Base-by-base conservation (phyloP, 169 alveolate genomes). In the Eimeria necatrix region DNA sequence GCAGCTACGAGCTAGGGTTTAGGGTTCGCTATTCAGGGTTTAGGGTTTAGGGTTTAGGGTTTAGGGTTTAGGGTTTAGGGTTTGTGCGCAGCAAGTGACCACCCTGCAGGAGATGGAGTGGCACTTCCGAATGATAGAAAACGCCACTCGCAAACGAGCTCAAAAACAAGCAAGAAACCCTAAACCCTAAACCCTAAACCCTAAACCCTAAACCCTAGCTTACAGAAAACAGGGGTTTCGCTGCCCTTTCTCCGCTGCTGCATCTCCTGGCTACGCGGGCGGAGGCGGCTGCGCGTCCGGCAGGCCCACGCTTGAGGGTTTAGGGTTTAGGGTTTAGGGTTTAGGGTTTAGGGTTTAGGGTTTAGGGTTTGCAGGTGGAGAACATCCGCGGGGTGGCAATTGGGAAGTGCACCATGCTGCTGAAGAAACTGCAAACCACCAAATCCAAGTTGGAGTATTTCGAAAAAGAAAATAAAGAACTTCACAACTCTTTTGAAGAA, bases 71-170 rank as follows among this genome's bases (percentile, higher is more conserved):
- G 16, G 9, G 24, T 74, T 41, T 18, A 46, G 41, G 18, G 70
- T 48, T 12, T 48, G 64, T 14, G 32, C 51, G 48, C 32, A 14
- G 68, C 60, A 86, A 74, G 48, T 86, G 26, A 83, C 68, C 71
- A 74, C 93, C 46, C 32, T 86, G 32, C 68, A 73, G 8, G 93
- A 86, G 18, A 86, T 86, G 93, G 93, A 86, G 68, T 86, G 93
- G 93, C 68, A 86, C 49, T 86, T 86, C 22, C 93, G 93, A 6
- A 86, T 86, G 46, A 24, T 86, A 32, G 93, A 86, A 32, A 52
- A 60, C 14, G 70, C 68, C 73, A 16, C 64, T 49, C 68, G 70
- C 32, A 86, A 64, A 64, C 80, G 83, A 18, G 68, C 81, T 22
- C 84, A 60, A 14, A 48, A 26, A 2, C 93, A 86, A 83, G 93